A percentile compares a stretch with the other conserved stretches of the same genome.
phyloP scores from a whole-genome alignment of 148 eudicot species.

The Pouteria glomerata region DNA sequence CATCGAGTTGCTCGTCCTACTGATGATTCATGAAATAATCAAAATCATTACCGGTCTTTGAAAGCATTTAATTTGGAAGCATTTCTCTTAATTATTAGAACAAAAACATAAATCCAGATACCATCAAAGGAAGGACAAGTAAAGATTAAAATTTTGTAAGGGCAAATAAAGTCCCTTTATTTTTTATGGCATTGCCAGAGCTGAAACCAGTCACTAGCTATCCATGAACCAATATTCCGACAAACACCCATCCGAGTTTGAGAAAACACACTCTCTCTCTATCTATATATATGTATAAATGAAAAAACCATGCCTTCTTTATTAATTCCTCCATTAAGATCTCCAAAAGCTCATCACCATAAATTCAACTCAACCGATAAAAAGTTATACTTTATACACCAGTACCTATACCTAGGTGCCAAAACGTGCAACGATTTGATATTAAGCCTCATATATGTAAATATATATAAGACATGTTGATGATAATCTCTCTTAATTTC shows the following conservation, averaged over 20 bases:
- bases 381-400: conserved; percentile 27
- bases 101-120: too few species aligned
- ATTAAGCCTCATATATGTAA: background rate
- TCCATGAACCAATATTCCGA: background rate
- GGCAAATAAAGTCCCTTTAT: background rate
- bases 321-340: conserved; percentile 11
- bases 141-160: background rate
- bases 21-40: conserved; percentile 2
- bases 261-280: background rate
- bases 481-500: too few species aligned
- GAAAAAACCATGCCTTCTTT: background rate
- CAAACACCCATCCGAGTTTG: background rate
- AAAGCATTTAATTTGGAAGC: too few species aligned
- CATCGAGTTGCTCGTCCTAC: background rate
- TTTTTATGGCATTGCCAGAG: conserved; percentile 8
- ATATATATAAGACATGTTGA: background rate
- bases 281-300: too few species aligned
- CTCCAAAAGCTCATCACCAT: conserved; percentile 9
- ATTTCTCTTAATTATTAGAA: too few species aligned
- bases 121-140: conserved; percentile 4
- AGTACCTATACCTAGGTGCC: conserved; percentile 19
- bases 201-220: background rate
- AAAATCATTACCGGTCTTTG: background rate
- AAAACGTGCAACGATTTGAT: conserved; percentile 14
- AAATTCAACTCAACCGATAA: conserved; percentile 29